These are phyloP conservation scores for Mycosarcoma mackinlayi DNA, from an alignment of 1,284 basidiomycete genomes.

Conservation along the genomic window DNA sequence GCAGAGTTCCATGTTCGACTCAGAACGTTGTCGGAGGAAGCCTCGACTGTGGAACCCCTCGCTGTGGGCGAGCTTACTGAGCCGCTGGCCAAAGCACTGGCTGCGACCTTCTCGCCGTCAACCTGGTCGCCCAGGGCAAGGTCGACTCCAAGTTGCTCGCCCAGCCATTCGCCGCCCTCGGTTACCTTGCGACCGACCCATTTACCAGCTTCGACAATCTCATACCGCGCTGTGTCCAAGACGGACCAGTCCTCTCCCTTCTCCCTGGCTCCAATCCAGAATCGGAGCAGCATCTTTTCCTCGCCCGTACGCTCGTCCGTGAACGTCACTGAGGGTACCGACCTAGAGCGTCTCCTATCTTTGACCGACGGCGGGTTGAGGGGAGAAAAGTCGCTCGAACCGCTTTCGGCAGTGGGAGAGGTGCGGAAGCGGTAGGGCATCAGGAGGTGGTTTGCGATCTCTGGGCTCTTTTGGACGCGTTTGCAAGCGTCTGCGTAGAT, in stretches of 20 bases:
- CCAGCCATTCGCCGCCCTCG: slow-evolving; percentile 48
- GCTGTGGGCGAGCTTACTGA: background rate
- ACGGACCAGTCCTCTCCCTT: slow-evolving; percentile 54
- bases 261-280: slow-evolving; percentile 57
- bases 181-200: slow-evolving; percentile 49
- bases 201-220: slow-evolving; percentile 42
- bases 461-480: slow-evolving; percentile 79
- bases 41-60: background rate
- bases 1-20: slow-evolving; percentile 35
- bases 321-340: slow-evolving; percentile 41
- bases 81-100: background rate
- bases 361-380: slow-evolving; percentile 53
- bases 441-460: slow-evolving; percentile 53
- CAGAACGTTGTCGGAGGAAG: slow-evolving; percentile 15
- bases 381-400: slow-evolving; percentile 49
- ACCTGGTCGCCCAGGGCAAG: background rate
- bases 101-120: background rate
- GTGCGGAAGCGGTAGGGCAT: slow-evolving; percentile 61
- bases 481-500: slow-evolving; percentile 87
- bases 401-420: slow-evolving; percentile 23
- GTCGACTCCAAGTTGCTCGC: slow-evolving; percentile 41
- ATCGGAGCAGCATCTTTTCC: slow-evolving; percentile 57
- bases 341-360: slow-evolving; percentile 44
- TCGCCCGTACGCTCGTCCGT: slow-evolving; percentile 47
- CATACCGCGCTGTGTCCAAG: slow-evolving; percentile 45